Conservation (phyloP, 2,329 filamentous ascomycete species). For the Colletotrichum shisoi region DNA sequence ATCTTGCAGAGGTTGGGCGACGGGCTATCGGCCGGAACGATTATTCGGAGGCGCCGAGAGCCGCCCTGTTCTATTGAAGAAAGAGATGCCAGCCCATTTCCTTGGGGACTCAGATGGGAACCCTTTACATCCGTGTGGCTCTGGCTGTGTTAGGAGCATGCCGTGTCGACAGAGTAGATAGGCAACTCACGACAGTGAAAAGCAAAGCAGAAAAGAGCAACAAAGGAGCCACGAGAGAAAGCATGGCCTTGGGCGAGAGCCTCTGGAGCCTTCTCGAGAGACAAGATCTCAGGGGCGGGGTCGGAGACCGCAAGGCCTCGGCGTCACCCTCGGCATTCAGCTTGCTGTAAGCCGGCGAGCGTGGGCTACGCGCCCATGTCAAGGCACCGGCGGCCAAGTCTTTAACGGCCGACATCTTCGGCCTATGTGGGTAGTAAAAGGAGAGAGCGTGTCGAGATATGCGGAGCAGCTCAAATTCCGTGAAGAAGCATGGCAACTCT, state of each 20-base stretch:
- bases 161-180: not conserved
- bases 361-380: constrained; percentile 10
- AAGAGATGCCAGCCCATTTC: not conserved
- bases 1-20: constrained; percentile 47
- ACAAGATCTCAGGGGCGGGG: not conserved
- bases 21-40: constrained; percentile 44
- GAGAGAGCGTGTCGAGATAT: not conserved
- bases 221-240: constrained; percentile 6
- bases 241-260: constrained; percentile 7
- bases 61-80: constrained; percentile 6
- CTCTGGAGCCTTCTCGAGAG: constrained; percentile 3
- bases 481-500: not conserved
- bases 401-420: constrained; percentile 3
- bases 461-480: not conserved
- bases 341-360: constrained; percentile 14
- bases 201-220: constrained; percentile 17
- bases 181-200: constrained; percentile 10
- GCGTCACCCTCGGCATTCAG: constrained; percentile 5
- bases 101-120: not conserved
- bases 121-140: not conserved
- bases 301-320: constrained; percentile 1
- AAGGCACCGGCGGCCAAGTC: not conserved
- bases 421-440: not conserved
- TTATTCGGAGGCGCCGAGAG: constrained; percentile 41
- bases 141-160: constrained; percentile 5